Conservation (phyloP, 2,329 filamentous ascomycete species). For the Fusarium brachygibbosum region DNA sequence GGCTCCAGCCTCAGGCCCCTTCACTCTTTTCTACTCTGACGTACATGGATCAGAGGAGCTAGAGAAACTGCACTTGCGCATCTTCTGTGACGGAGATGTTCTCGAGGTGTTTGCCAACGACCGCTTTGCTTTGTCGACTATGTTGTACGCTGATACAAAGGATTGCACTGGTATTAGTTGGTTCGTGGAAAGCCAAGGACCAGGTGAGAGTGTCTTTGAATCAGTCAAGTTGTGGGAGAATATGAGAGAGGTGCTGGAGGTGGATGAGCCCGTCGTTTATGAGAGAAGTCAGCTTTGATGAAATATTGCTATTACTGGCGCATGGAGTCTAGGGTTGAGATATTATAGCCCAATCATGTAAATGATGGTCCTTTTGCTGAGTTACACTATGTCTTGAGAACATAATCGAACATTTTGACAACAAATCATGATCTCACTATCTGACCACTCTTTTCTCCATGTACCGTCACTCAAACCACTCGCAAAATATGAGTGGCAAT, state of each 20-base stretch:
- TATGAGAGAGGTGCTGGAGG: conserved; percentile 28
- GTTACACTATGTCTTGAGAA: too few species aligned
- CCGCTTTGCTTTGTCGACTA: conserved; percentile 48
- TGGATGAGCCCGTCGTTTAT: conserved; percentile 29
- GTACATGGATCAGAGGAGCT: conserved; percentile 24
- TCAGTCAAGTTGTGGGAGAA: conserved; percentile 45
- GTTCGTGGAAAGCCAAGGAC: conserved; percentile 38
- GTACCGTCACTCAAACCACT: too few species aligned
- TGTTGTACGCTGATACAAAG: conserved; percentile 40
- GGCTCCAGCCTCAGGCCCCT: conserved; percentile 55
- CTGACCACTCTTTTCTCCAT: too few species aligned
- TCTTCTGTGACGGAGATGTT: conserved; percentile 48
- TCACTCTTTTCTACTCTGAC: conserved; percentile 59
- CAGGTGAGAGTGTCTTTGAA: conserved; percentile 32
- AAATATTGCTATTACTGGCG: accelerated
- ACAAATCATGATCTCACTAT: too few species aligned
- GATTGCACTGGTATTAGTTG: conserved; percentile 44
- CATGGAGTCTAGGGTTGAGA: neutral
- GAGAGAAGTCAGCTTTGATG: conserved; percentile 26
- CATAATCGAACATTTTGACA: accelerated
- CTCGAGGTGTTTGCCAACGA: conserved; percentile 50
- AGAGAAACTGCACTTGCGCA: conserved; percentile 42
- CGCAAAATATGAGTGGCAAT: too few species aligned
- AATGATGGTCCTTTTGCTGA: too few species aligned
- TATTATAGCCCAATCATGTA: too few species aligned